phyloP scores from a whole-genome alignment of 2,329 filamentous ascomycete genomes.

The Exophiala alcalophila region DNA sequence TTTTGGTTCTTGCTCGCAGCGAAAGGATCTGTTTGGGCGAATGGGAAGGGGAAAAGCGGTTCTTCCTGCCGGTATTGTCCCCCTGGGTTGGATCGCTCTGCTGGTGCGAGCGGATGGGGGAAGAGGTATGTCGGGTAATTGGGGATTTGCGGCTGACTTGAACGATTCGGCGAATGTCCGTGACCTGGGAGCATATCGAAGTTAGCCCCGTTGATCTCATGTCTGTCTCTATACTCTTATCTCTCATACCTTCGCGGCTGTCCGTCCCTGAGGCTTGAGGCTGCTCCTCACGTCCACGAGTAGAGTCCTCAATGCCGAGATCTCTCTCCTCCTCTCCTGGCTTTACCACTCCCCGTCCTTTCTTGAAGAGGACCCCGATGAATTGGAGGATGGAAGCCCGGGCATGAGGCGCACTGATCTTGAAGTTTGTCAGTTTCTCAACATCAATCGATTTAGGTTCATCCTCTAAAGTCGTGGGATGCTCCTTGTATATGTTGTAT shows the following conservation, averaged over 20 bases:
- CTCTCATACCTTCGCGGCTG: not conserved
- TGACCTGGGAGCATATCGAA: not conserved
- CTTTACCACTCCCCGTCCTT: constrained; percentile 1
- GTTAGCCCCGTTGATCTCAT: not conserved
- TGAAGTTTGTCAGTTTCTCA: constrained; percentile 11
- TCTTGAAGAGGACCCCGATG: constrained; percentile 2
- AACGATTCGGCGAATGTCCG: not conserved
- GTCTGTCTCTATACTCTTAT: not conserved
- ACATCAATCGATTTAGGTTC: constrained; percentile 11
- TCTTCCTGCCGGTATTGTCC: no score
- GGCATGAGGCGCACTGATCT: constrained; percentile 2
- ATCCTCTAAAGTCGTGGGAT: constrained; percentile 7
- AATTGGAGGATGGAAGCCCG: constrained; percentile 15
- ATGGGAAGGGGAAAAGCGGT: not conserved
- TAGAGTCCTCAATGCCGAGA: not conserved
- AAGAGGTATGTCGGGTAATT: not conserved
- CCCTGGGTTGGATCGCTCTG: not conserved
- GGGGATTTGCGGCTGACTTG: not conserved
- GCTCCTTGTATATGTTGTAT: constrained; percentile 7
- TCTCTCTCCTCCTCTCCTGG: constrained; percentile 1
- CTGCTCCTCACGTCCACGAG: not conserved
- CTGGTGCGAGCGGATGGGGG: not conserved
- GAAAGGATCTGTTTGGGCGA: not conserved
- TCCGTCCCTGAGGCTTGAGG: not conserved
- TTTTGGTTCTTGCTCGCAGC: not conserved